These are phyloP conservation scores for Naematelia encephala DNA, from an alignment of 768 basidiomycete genomes.

Conservation along the genomic window DNA sequence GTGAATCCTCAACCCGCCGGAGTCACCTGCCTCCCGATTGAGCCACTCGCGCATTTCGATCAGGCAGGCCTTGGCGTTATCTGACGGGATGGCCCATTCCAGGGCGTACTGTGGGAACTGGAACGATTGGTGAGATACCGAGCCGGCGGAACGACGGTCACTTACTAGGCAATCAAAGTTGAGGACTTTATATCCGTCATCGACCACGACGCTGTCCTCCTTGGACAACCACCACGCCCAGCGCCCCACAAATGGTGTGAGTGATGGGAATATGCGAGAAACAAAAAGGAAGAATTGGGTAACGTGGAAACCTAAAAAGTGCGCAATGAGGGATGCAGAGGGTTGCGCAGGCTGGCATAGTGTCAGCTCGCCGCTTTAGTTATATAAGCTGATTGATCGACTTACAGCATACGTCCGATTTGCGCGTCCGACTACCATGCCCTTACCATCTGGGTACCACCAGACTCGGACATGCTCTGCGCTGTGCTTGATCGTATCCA, in stretches of 20 bases:
- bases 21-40: constrained; percentile 62
- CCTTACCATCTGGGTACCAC: constrained; percentile 85
- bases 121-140: constrained; percentile 6
- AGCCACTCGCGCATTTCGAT: constrained; percentile 70
- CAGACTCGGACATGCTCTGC: constrained; percentile 88
- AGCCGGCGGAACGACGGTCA: constrained; percentile 19
- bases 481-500: constrained; percentile 52
- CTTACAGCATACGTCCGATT: constrained; percentile 75
- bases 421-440: constrained; percentile 67
- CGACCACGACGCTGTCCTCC: constrained; percentile 60
- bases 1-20: constrained; percentile 76
- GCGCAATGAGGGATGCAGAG: constrained; percentile 48
- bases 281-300: constrained; percentile 80
- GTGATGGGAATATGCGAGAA: constrained; percentile 61
- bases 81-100: constrained; percentile 87
- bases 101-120: constrained; percentile 91
- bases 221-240: constrained; percentile 62
- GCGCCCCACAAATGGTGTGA: constrained; percentile 62
- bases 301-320: constrained; percentile 72
- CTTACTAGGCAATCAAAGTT: constrained; percentile 89
- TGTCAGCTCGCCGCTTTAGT: background rate
- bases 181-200: constrained; percentile 78
- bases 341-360: constrained; percentile 32
- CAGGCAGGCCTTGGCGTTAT: constrained; percentile 65
- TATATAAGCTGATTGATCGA: constrained; percentile 1